Conservation (phyloP, 2,329 filamentous ascomycete species). For the Monosporascus sp. region DNA sequence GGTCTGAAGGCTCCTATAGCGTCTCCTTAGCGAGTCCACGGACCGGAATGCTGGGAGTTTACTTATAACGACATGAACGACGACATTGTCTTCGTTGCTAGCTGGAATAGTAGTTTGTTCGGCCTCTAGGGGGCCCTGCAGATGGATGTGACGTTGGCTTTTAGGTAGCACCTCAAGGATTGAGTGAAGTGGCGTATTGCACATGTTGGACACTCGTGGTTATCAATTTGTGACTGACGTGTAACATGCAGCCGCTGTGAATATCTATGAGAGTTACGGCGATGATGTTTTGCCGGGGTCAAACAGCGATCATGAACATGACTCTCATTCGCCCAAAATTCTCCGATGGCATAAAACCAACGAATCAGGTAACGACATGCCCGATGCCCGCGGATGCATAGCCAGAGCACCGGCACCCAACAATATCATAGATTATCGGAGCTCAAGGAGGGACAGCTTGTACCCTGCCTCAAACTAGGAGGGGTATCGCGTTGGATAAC, state of each 20-base stretch:
- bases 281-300: not conserved
- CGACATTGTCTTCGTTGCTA: conserved; percentile 62
- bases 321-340: not conserved
- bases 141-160: conserved; percentile 76
- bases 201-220: conserved; percentile 38
- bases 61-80: conserved; percentile 49
- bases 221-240: too few species aligned
- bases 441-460: too few species aligned
- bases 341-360: not conserved
- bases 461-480: too few species aligned
- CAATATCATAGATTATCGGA: too few species aligned
- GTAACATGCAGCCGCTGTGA: not conserved
- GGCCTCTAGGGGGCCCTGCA: conserved; percentile 61
- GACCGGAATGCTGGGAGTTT: conserved; percentile 52
- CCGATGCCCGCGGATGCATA: not conserved
- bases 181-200: conserved; percentile 46
- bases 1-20: conserved; percentile 63
- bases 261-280: not conserved
- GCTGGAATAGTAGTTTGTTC: conserved; percentile 60
- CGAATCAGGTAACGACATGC: not conserved
- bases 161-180: conserved; percentile 66
- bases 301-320: not conserved
- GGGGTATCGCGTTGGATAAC: too few species aligned
- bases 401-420: not conserved
- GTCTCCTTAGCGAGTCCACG: conserved; percentile 48